Conservation (phyloP, 306 rosid genomes). For the Datisca glomerata region DNA sequence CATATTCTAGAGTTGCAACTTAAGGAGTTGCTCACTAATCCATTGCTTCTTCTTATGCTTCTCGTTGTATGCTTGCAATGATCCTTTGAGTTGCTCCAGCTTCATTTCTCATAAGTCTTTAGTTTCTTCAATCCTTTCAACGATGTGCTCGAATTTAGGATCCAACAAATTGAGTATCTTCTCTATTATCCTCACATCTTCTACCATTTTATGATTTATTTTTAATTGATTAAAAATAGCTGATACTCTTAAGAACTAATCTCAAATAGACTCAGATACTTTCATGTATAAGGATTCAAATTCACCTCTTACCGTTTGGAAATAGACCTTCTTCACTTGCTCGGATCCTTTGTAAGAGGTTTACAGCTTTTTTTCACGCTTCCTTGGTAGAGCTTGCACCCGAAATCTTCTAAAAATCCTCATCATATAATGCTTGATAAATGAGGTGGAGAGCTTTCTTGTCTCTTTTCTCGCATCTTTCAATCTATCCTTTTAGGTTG, state of each 20-base stretch:
- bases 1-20: neutral
- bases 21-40: neutral
- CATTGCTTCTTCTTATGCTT: neutral
- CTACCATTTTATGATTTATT: neutral
- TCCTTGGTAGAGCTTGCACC: neutral
- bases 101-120: neutral
- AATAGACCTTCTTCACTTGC: neutral
- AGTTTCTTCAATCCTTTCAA: too few species aligned
- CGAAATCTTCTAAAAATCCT: too few species aligned
- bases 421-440: too few species aligned
- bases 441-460: too few species aligned
- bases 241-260: slow-evolving; percentile 1
- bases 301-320: neutral
- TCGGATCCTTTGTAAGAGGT: neutral
- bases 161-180: neutral
- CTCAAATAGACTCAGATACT: neutral
- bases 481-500: neutral
- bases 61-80: neutral
- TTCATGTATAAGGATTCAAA: neutral
- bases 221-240: neutral
- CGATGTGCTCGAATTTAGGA: neutral
- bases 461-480: neutral
- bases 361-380: neutral
- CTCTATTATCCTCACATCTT: neutral
- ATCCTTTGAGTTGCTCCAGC: neutral